A percentile compares a stretch with the other conserved stretches of the same genome.
Evolutionary conservation across 2,329 filamentous ascomycete genomes (phyloP).

Genomic region (Aspergillus udagawae): DNA sequence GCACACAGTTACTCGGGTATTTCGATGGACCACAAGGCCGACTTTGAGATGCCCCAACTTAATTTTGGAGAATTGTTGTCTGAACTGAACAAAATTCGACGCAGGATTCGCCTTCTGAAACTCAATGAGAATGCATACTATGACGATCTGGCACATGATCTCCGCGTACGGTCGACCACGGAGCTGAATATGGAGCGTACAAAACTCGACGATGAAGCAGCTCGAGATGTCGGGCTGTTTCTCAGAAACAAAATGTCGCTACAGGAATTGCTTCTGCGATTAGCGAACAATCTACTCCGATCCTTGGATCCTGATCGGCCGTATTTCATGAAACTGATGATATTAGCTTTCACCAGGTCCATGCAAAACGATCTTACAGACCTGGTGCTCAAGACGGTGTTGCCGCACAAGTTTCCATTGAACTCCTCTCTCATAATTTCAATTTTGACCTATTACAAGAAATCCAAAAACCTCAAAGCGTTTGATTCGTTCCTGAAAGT

Average conservation of each 20-base stretch:
- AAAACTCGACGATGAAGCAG: constrained; percentile 26
- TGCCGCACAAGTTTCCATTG: constrained; percentile 36
- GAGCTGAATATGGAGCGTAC: constrained; percentile 14
- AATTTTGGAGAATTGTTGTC: constrained; percentile 29
- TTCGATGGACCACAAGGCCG: constrained; percentile 27
- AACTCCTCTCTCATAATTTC: constrained; percentile 33
- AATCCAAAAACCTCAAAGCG: constrained; percentile 37
- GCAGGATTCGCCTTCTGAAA: constrained; percentile 30
- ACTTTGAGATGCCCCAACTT: constrained; percentile 25
- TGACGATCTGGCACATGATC: constrained; percentile 29
- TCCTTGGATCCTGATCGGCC: constrained; percentile 36
- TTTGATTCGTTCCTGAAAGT: constrained; percentile 39
- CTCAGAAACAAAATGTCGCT: constrained; percentile 27
- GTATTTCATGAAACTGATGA: constrained; percentile 29
- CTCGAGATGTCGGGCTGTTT: constrained; percentile 27
- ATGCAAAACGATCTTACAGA: constrained; percentile 39
- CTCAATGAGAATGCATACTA: constrained; percentile 20
- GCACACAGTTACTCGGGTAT: constrained; percentile 37
- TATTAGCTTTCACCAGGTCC: constrained; percentile 35
- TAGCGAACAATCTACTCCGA: constrained; percentile 33
- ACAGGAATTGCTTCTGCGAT: constrained; percentile 31
- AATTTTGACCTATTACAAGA: constrained; percentile 36
- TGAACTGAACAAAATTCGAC: constrained; percentile 31
- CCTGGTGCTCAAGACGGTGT: constrained; percentile 34
- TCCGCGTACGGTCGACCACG: constrained; percentile 17